These are phyloP conservation scores for Nectriaceae sp. DNA, from an alignment of 2,329 filamentous ascomycete genomes.

Conservation along the genomic window DNA sequence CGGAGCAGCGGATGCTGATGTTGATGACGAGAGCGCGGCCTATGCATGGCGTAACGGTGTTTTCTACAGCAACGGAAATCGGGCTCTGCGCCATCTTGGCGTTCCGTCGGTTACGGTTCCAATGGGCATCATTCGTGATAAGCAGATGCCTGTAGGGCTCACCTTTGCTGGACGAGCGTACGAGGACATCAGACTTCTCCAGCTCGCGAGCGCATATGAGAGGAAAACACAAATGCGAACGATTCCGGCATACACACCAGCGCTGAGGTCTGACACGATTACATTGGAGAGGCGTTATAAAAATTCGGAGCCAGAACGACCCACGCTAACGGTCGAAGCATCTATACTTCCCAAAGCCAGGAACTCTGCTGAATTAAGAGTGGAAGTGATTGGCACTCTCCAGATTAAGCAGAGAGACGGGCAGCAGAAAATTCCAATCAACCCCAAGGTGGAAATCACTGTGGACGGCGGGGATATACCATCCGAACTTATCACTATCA, in stretches of 20 bases:
- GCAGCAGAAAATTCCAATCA: not conserved
- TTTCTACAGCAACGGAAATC: slow-evolving; percentile 11
- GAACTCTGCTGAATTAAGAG: not conserved
- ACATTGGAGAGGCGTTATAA: not conserved
- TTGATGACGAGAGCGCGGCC: not conserved
- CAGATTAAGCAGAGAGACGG: not conserved
- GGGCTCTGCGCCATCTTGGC: slow-evolving; percentile 11
- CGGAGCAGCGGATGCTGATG: slow-evolving; percentile 2
- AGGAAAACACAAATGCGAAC: slow-evolving; percentile 7
- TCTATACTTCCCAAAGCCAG: not conserved
- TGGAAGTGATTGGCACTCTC: not conserved
- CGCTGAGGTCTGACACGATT: slow-evolving; percentile 5
- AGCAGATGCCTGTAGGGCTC: slow-evolving; percentile 11
- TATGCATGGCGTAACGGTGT: slow-evolving; percentile 6
- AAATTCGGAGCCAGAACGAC: not conserved
- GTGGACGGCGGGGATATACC: not conserved
- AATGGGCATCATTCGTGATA: slow-evolving; percentile 10
- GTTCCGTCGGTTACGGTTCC: slow-evolving; percentile 11
- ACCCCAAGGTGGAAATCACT: not conserved
- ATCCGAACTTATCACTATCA: not conserved
- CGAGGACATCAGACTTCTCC: slow-evolving; percentile 4
- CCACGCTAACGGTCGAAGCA: not conserved
- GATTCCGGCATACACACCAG: slow-evolving; percentile 10
- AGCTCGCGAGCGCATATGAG: slow-evolving; percentile 14
- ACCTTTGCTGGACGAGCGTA: slow-evolving; percentile 8